Percentiles rank a stretch among this genome's conserved stretches.
Evolutionary conservation across 2,329 filamentous ascomycete genomes (phyloP).

Genomic region (Sclerotinia glacialis): DNA sequence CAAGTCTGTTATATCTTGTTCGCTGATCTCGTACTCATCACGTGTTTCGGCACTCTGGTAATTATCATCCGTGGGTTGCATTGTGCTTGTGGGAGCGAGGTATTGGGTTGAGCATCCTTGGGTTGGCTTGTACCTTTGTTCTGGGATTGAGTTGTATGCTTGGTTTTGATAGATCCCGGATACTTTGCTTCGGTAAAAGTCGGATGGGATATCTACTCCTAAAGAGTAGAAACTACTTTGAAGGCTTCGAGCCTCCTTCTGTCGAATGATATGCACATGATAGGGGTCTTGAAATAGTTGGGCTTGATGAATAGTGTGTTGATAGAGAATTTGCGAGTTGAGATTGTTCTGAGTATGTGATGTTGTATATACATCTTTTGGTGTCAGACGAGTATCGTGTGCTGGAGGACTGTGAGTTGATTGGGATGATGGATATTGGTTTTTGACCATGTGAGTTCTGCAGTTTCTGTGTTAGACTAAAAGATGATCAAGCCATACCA

Average conservation of each 20-base stretch:
- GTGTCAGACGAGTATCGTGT: neutral
- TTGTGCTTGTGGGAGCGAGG: neutral
- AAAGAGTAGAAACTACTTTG: conserved; percentile 13
- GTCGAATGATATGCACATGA: neutral
- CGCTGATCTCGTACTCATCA: neutral
- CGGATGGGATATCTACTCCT: conserved; percentile 9
- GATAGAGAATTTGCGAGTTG: neutral
- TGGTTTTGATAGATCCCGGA: neutral
- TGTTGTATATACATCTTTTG: neutral
- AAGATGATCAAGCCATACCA: neutral
- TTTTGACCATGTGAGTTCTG: neutral
- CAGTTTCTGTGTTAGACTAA: neutral
- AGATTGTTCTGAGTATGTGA: neutral
- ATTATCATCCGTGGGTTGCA: neutral
- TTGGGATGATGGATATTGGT: neutral
- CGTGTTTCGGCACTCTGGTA: neutral
- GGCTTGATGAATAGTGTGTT: neutral
- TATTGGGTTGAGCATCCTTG: conserved; percentile 4
- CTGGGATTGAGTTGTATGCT: neutral
- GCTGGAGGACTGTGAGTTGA: neutral
- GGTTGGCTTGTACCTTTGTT: neutral
- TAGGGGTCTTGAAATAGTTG: neutral
- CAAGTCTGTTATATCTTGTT: neutral
- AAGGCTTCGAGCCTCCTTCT: neutral
- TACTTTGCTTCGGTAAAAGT: conserved; percentile 7